These are phyloP conservation scores for Monilinia laxa DNA, from an alignment of 2,329 filamentous ascomycete species.

Conservation along the genomic window DNA sequence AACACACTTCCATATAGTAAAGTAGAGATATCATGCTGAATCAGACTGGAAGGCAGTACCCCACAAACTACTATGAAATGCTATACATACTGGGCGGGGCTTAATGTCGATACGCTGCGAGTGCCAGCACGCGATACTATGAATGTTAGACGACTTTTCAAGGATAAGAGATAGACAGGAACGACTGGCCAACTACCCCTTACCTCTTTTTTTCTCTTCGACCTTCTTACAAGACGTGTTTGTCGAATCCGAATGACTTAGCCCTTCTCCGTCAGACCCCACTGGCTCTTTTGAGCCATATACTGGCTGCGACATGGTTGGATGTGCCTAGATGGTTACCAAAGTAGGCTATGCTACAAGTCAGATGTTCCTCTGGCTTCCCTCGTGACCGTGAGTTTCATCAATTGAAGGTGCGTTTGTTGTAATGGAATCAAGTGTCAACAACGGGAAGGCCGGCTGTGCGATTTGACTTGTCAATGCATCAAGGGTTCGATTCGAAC, in stretches of 20 bases:
- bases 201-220: slow-evolving; percentile 34
- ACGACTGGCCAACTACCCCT: slow-evolving; percentile 3
- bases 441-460: background rate
- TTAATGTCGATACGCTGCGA: slow-evolving; percentile 77
- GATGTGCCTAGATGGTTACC: background rate
- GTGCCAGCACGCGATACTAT: slow-evolving; percentile 49
- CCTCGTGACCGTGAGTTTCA: background rate
- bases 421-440: background rate
- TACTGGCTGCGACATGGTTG: slow-evolving; percentile 11
- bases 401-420: background rate
- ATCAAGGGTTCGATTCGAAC: background rate
- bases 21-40: background rate
- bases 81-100: slow-evolving; percentile 20
- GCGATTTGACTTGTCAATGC: background rate
- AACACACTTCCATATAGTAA: background rate
- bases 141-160: slow-evolving; percentile 26
- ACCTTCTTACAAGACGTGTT: slow-evolving; percentile 10
- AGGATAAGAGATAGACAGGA: background rate
- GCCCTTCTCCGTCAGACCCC: background rate
- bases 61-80: background rate
- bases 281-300: background rate
- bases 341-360: background rate
- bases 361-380: background rate
- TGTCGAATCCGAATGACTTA: background rate
- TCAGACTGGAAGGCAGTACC: background rate